A percentile compares a stretch with the other conserved stretches of the same genome.
These are phyloP conservation scores for Rossbeevera mucosa DNA, from an alignment of 768 basidiomycete genomes.

Conservation along the genomic window DNA sequence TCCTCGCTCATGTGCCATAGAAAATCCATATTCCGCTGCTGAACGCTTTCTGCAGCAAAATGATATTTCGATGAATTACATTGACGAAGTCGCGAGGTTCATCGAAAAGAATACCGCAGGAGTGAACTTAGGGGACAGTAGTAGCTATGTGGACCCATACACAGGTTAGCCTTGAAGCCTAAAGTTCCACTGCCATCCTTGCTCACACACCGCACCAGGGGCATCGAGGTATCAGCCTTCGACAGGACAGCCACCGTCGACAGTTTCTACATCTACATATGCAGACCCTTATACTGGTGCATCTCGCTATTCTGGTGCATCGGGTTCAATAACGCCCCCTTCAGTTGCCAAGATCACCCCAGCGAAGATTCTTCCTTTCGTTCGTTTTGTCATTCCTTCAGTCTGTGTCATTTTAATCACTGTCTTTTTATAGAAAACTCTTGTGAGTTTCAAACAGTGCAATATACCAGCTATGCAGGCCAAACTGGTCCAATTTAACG, in stretches of 20 bases:
- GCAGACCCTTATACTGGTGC: conserved; percentile 73
- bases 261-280: conserved; percentile 35
- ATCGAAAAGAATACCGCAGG: conserved; percentile 90
- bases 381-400: conserved; percentile 26
- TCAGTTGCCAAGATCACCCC: conserved; percentile 27
- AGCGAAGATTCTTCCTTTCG: conserved; percentile 49
- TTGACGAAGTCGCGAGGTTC: conserved; percentile 88
- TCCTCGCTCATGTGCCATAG: conserved; percentile 36
- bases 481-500: conserved; percentile 74
- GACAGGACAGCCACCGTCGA: conserved; percentile 29
- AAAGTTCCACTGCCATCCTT: not conserved
- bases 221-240: conserved; percentile 59
- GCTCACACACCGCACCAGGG: conserved; percentile 33
- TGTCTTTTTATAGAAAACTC: conserved; percentile 42
- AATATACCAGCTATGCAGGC: conserved; percentile 73
- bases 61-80: conserved; percentile 75
- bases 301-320: conserved; percentile 52
- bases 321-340: conserved; percentile 33
- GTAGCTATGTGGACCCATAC: conserved; percentile 78
- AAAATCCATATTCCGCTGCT: conserved; percentile 88
- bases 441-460: conserved; percentile 81
- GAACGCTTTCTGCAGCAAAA: conserved; percentile 82
- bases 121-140: conserved; percentile 59
- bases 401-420: not conserved
- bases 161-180: conserved; percentile 54